Percentiles rank a stretch among this genome's conserved stretches.
Conservation (phyloP, 129 eudicot species). For the Mikania micrantha region DNA sequence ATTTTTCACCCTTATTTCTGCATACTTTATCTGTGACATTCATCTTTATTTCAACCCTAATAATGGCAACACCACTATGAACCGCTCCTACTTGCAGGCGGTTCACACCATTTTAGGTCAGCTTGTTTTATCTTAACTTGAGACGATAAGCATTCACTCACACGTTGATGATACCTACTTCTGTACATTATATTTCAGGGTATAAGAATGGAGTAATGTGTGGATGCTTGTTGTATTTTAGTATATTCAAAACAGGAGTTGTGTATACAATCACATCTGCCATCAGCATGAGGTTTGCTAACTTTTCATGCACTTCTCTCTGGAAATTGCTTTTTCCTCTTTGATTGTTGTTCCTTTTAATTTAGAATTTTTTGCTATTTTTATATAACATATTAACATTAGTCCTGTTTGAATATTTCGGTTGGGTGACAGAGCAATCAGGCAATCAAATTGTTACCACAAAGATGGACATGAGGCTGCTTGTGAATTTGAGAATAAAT, state of each 20-base stretch:
- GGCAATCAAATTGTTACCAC: constrained; percentile 77
- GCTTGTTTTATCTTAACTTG: constrained; percentile 1
- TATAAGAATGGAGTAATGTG: constrained; percentile 44
- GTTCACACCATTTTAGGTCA: constrained; percentile 55
- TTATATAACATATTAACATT: neutral
- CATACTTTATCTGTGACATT: constrained; percentile 49
- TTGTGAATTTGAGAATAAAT: constrained; percentile 41
- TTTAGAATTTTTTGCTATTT: neutral
- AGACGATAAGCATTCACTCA: neutral
- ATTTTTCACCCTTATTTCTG: constrained; percentile 45
- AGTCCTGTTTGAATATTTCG: neutral
- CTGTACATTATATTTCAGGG: constrained; percentile 42
- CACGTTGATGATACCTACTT: neutral
- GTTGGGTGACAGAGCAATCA: constrained; percentile 64
- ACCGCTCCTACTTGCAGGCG: constrained; percentile 61
- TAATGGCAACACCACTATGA: constrained; percentile 36
- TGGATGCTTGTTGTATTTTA: constrained; percentile 45
- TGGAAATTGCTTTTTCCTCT: neutral
- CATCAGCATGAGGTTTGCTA: constrained; percentile 56
- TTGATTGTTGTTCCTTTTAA: neutral
- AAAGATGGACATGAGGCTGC: constrained; percentile 51
- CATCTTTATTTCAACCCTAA: constrained; percentile 53
- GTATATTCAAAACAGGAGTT: constrained; percentile 58
- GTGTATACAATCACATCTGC: constrained; percentile 70
- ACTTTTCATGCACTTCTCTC: neutral